phyloP scores from a whole-genome alignment of 2,329 filamentous ascomycete species.

The Chaetothyriales sp. region DNA sequence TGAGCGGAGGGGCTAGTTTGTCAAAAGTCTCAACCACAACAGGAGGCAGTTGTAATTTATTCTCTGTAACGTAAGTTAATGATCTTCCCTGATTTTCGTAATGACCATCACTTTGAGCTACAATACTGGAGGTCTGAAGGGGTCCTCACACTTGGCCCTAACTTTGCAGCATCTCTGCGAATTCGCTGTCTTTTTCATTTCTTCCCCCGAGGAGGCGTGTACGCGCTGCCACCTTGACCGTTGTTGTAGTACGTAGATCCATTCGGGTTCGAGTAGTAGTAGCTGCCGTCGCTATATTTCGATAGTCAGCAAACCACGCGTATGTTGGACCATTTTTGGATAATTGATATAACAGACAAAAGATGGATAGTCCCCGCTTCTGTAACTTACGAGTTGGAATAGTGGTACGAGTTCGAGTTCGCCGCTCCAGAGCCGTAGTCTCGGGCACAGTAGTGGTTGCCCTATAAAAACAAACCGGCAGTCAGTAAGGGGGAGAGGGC shows the following conservation, averaged over 20 bases:
- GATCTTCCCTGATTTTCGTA: no score
- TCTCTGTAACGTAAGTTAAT: no score
- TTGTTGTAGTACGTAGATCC: slow-evolving; percentile 56
- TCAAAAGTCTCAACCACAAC: no score
- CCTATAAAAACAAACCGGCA: slow-evolving; percentile 29
- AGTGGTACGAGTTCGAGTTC: slow-evolving; percentile 52
- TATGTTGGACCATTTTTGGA: background rate
- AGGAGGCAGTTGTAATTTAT: no score
- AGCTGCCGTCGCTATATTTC: slow-evolving; percentile 44
- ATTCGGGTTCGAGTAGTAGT: slow-evolving; percentile 60
- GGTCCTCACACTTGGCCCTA: no score
- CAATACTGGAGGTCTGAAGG: no score
- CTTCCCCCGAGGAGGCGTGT: slow-evolving; percentile 38
- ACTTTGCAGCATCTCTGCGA: no score
- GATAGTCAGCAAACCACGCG: background rate
- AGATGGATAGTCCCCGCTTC: background rate
- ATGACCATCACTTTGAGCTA: no score
- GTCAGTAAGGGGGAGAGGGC: background rate
- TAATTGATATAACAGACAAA: background rate
- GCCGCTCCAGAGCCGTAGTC: slow-evolving; percentile 45
- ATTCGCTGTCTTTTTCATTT: background rate
- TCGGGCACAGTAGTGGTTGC: slow-evolving; percentile 54
- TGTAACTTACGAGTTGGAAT: slow-evolving; percentile 45
- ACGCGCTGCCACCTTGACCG: slow-evolving; percentile 44
- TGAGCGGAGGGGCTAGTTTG: no score